These are phyloP conservation scores for Nosema muscidifuracis DNA, from an alignment of 371 early-diverging fungal species.

Conservation along the genomic window DNA sequence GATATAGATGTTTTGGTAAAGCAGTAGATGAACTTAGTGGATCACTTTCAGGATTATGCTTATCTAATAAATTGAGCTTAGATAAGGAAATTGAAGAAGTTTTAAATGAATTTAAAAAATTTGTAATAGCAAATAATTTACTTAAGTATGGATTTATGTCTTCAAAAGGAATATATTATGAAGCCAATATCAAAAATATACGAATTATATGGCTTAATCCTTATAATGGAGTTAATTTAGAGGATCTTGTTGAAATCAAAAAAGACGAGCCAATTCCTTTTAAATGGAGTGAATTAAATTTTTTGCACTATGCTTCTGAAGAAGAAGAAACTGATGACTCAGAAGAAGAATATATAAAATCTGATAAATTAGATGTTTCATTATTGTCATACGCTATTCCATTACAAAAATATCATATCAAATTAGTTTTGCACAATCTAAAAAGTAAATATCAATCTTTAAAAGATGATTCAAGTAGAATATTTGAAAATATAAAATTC, in stretches of 20 bases:
- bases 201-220: slow-evolving; percentile 43
- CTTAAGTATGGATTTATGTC: slow-evolving; percentile 43
- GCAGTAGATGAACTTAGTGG: slow-evolving; percentile 40
- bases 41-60: slow-evolving; percentile 33
- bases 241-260: slow-evolving; percentile 37
- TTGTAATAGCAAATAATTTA: slow-evolving; percentile 28
- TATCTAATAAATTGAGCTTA: slow-evolving; percentile 24
- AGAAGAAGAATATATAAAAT: slow-evolving; percentile 17
- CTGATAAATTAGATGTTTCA: slow-evolving; percentile 42
- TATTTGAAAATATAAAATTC: slow-evolving; percentile 30
- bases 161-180: slow-evolving; percentile 41
- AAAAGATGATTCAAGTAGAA: neutral
- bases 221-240: slow-evolving; percentile 27
- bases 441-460: neutral
- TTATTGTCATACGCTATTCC: slow-evolving; percentile 41
- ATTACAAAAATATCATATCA: slow-evolving; percentile 35
- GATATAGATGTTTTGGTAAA: slow-evolving; percentile 40
- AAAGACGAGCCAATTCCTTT: slow-evolving; percentile 20
- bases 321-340: slow-evolving; percentile 8
- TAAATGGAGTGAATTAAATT: slow-evolving; percentile 12
- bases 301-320: slow-evolving; percentile 20
- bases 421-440: slow-evolving; percentile 38
- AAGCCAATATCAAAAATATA: slow-evolving; percentile 35
- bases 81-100: slow-evolving; percentile 5
- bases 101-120: slow-evolving; percentile 42